Evolutionary conservation across 2,329 filamentous ascomycete genomes (phyloP).

Genomic region (Tolypocladium guangdongense): DNA sequence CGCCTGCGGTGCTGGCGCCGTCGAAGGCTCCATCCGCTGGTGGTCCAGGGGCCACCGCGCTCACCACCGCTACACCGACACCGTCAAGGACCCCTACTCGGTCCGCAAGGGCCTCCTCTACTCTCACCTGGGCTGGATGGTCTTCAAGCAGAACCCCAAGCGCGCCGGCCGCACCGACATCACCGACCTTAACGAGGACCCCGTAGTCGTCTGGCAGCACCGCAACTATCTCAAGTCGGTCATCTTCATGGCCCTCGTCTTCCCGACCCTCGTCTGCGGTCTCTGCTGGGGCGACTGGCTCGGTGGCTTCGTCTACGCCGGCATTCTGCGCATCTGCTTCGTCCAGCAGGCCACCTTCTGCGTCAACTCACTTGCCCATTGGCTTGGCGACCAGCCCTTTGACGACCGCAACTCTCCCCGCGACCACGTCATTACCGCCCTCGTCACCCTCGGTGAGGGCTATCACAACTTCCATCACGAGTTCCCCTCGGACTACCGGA

Average conservation of each 20-base stretch:
- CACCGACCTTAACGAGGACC: slow-evolving; percentile 76
- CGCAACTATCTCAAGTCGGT: slow-evolving; percentile 75
- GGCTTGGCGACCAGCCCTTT: slow-evolving; percentile 85
- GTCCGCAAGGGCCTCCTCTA: slow-evolving; percentile 81
- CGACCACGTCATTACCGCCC: slow-evolving; percentile 76
- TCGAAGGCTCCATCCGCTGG: slow-evolving; percentile 80
- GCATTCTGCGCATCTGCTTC: slow-evolving; percentile 79
- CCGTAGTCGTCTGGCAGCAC: slow-evolving; percentile 81
- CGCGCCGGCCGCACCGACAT: slow-evolving; percentile 81
- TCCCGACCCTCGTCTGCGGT: slow-evolving; percentile 67
- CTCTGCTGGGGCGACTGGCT: slow-evolving; percentile 71
- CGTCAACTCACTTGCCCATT: slow-evolving; percentile 84
- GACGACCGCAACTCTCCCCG: slow-evolving; percentile 87
- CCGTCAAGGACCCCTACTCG: slow-evolving; percentile 84
- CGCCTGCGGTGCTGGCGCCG: slow-evolving; percentile 69
- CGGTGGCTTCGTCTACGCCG: slow-evolving; percentile 75
- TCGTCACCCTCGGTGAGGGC: slow-evolving; percentile 77
- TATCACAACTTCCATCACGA: slow-evolving; percentile 97
- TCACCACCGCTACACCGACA: slow-evolving; percentile 87
- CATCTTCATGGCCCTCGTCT: slow-evolving; percentile 62
- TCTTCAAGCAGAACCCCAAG: slow-evolving; percentile 90
- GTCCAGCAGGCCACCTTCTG: slow-evolving; percentile 90
- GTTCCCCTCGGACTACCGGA: slow-evolving; percentile 87
- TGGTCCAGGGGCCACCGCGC: slow-evolving; percentile 81
- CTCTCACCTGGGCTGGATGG: slow-evolving; percentile 75